Conservation (phyloP, 306 rosid genomes). For the Malus orientalis region DNA sequence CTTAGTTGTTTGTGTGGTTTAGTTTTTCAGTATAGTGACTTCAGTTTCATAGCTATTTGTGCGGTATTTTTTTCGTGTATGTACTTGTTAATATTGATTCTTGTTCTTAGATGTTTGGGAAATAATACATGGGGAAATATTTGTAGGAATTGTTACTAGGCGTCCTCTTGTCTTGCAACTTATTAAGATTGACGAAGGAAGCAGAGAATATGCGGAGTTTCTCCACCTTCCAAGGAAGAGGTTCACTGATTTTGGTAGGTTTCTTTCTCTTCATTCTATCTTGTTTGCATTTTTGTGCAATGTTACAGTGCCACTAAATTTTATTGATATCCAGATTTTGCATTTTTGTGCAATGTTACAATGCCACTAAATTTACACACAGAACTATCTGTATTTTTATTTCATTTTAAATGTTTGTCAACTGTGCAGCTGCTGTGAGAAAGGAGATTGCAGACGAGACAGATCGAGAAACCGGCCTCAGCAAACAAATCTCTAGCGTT, state of each 20-base stretch:
- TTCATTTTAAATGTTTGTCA: background rate
- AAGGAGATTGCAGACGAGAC: conserved; percentile 95
- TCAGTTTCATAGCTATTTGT: background rate
- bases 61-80: background rate
- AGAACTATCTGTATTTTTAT: background rate
- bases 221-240: conserved; percentile 76
- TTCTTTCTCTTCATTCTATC: background rate
- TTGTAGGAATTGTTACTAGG: conserved; percentile 84
- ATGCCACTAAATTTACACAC: background rate
- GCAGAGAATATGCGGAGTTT: conserved; percentile 88
- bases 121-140: conserved; percentile 18
- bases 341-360: background rate
- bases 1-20: background rate
- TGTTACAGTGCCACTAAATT: background rate
- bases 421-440: conserved; percentile 75
- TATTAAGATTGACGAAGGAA: conserved; percentile 67
- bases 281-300: background rate
- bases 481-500: conserved; percentile 69
- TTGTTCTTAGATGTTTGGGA: background rate
- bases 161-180: conserved; percentile 93
- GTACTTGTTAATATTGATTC: background rate
- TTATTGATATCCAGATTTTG: background rate
- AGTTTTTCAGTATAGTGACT: background rate
- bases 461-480: conserved; percentile 91
- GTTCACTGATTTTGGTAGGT: conserved; percentile 70